Evolutionary conservation across 345 rosid species (phyloP), one percentile per base, ranked within the genome.

Genomic region (Bruguiera parviflora): DNA sequence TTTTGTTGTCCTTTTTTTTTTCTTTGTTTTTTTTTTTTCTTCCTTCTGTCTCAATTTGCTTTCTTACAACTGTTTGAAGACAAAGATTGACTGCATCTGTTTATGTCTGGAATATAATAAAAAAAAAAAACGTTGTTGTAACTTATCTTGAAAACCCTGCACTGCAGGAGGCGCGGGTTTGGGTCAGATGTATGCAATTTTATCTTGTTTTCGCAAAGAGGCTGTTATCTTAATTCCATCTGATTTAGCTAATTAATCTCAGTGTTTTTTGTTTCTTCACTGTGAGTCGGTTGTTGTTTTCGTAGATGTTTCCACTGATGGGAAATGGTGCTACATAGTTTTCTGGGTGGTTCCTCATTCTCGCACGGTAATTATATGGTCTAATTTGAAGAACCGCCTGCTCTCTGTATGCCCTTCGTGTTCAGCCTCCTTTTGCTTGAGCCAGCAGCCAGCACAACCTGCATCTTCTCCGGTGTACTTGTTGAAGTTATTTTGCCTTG

Each of bases 261-360:
- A 5, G 4, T 24, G 7, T 24, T 55, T 55, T 25, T 56, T 53
- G 18, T 15, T 56, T 24, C 59, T 56, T 24, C 28, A 24, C 18
- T 10, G 24, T 22, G 28, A n/a, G 15, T n/a, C 20, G 13, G 27
- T 22, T 3, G 53, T 49, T 73, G 57, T 69, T 66, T 18, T 53
- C 59, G 47, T 79, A 92, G 98, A 92, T 88, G 82, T 92, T 69
- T 87, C 98, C 21, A 90, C 96, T 0, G 96, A 92, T 84, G 96
- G 96, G 68, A 85, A 70, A 71, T 90, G 96, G 96, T 92, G 93
- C 77, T 90, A 81, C 75, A 46, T 92, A 29, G 89, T 90, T 2
- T 78, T 92, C 51, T 92, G 91, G 92, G 98, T 92, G 61, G 75
- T 85, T 75, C 96, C 89, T 35, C 73, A 68, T 74, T 76, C 82